These are phyloP conservation scores for Hygrophila difformis DNA, from an alignment of 257 asterid species.

Conservation along the genomic window DNA sequence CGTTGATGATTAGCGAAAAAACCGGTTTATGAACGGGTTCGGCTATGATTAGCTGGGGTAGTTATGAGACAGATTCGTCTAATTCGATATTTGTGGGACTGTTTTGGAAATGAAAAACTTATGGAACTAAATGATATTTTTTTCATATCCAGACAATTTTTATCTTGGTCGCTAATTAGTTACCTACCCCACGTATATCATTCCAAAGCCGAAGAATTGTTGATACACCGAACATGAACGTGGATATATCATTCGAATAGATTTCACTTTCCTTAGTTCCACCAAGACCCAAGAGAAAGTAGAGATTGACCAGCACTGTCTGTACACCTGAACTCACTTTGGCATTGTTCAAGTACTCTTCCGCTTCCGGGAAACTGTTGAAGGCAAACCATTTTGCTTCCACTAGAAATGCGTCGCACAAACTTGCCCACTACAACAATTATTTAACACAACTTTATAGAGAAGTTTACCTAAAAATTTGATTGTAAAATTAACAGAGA, in stretches of 20 bases:
- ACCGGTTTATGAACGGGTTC: no score
- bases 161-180: no score
- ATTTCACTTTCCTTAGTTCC: neutral
- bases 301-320: slow-evolving; percentile 17
- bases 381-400: slow-evolving; percentile 34
- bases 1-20: neutral
- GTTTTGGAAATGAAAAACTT: no score
- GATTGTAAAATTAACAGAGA: no score
- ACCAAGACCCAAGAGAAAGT: slow-evolving; percentile 23
- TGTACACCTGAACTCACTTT: slow-evolving; percentile 31
- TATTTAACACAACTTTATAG: no score
- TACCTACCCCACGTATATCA: slow-evolving; percentile 34
- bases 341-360: slow-evolving; percentile 23
- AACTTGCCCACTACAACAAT: slow-evolving; percentile 7
- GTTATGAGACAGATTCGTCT: no score
- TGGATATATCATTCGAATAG: slow-evolving; percentile 11
- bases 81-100: neutral
- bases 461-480: no score
- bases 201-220: slow-evolving; percentile 38
- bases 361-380: slow-evolving; percentile 17
- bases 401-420: slow-evolving; percentile 48
- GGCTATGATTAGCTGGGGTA: no score
- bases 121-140: no score
- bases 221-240: slow-evolving; percentile 19
- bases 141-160: no score